Evolutionary conservation across 768 basidiomycete genomes (phyloP).

Genomic region (Tulasnella sp.): DNA sequence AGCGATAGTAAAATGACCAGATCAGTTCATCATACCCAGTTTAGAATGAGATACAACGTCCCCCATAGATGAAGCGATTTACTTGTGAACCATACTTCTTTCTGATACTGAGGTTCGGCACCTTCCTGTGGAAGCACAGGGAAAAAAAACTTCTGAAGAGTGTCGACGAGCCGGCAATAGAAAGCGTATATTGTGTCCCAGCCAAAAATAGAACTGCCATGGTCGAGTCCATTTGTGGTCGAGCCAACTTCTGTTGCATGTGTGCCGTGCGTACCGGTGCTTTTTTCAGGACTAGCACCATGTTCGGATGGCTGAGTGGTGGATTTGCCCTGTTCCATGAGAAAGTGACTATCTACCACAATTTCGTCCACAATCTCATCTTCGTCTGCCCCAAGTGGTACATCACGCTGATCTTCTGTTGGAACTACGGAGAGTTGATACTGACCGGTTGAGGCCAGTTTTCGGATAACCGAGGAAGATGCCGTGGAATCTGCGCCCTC

Average conservation of each 20-base stretch:
- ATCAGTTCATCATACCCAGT: conserved; percentile 9
- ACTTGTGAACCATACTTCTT: conserved; percentile 1
- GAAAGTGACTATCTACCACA: conserved; percentile 15
- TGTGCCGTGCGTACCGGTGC: not conserved
- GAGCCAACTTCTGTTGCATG: not conserved
- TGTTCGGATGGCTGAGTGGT: conserved; percentile 5
- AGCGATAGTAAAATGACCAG: not conserved
- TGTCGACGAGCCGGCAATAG: not conserved
- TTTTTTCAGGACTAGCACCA: not conserved
- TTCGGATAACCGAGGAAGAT: not conserved
- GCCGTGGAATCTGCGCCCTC: not conserved
- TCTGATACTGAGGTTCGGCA: conserved; percentile 9
- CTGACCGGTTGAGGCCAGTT: not conserved
- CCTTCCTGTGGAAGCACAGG: not conserved
- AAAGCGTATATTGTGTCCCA: not conserved
- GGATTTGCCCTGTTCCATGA: not conserved
- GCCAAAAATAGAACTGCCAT: not conserved
- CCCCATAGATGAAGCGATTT: conserved; percentile 7
- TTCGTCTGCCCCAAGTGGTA: not conserved
- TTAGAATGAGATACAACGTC: conserved; percentile 5
- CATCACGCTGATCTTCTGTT: no score
- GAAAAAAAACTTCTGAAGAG: conserved; percentile 5
- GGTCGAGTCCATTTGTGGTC: not conserved
- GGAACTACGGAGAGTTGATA: not conserved
- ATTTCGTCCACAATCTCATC: conserved; percentile 14